Base-by-base conservation (phyloP, 768 basidiomycete species). In the Tylopilus plumbeoviolaceoides region DNA sequence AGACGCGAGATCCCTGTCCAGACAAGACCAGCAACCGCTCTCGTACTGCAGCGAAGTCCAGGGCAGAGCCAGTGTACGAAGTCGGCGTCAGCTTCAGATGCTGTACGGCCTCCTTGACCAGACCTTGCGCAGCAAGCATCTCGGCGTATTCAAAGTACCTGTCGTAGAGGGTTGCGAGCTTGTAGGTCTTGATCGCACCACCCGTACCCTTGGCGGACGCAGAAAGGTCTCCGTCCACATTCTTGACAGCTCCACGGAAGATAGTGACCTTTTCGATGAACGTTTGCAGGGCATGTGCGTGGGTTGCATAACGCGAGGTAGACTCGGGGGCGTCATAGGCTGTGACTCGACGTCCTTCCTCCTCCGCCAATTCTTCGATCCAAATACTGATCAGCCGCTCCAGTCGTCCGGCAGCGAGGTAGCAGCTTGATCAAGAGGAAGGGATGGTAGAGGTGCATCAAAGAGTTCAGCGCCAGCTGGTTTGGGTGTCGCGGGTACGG, bases 201-300 rank as follows among this genome's bases (percentile, higher is more conserved):
- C 79, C 74, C 5, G 75, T 75, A 25, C 75, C 72, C 5, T 65
- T 73, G 1, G 64, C 64, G 0, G 70, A 55, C 1, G 68, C 60
- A 2, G 69, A 64, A 35, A 98, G 75, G 56, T 95, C 94, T 15
- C 71, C 69, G 62, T 94, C 91, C 56, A 81, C 74, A 65, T 92
- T 94, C 15, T 78, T 76, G 44, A 90, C 89, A 0, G 95, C 97
- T 44, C 81, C 77, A 46, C 91, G 84, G 81, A 99, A 98, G 39
- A 97, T 84, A 1, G 94, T 85, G 21, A 98, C 94, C 72, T 98
- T 98, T 73, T 98, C 97, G 61, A 98, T 80, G 71, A 98, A 95
- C 0, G 87, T 85, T 66, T 98, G 95, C 39, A 99, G 72, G 3
- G 94, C 92, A 25, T 84, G 80, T 0, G 88, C 91, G 57, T 91